Evolutionary conservation across 768 basidiomycete genomes (phyloP), one percentile per base, ranked within the genome.

Genomic region (Psilocybe cubensis): DNA sequence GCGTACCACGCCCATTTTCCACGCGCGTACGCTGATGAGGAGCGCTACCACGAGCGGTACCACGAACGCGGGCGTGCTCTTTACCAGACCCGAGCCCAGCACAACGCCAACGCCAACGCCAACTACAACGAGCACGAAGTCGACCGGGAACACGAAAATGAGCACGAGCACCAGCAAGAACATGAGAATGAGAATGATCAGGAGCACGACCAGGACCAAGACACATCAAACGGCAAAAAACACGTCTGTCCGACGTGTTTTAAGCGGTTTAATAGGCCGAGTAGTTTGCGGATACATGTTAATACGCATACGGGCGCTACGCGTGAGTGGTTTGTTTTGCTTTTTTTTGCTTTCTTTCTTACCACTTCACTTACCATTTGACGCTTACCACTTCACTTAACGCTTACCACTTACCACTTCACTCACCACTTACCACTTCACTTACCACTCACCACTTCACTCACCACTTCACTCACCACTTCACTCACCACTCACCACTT

Each of bases 291-390:
- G 24, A 87, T 87, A 40, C 87, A 88, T 66, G 76, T 83, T 47
- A 87, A 87, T 63, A 87, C 84, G 1, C 87, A 89, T 66, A 87
- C 85, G 3, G 87, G 87, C 11, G 85, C 79, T 18, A 87, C 84
- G 58, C 87, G 87, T 89, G 67, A 68, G 86, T 76, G n/a, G 42
- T 57, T 31, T 38, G 46, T 52, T 38, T 50, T 28, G 40, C 45
- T 49, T 47, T 43, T 38, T 52, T 48, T 29, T 58, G 45, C 40
- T 58, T 29, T 56, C 35, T 7, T 54, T 28, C 45, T 10, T 52
- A 52, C 18, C 8, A 45, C 40, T 43, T 31, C 44, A n/a, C 33
- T 33, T 54, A 23, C 56, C 42, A 25, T 12, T 47, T 35, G 35
- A 45, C 44, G 40, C 18, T 6, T 9, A 46, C 18, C n/a, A 12